Percentiles rank a stretch among this genome's conserved stretches.
phyloP scores from a whole-genome alignment of 164 flowering plant species.

The Tetrastigma voinierianum region DNA sequence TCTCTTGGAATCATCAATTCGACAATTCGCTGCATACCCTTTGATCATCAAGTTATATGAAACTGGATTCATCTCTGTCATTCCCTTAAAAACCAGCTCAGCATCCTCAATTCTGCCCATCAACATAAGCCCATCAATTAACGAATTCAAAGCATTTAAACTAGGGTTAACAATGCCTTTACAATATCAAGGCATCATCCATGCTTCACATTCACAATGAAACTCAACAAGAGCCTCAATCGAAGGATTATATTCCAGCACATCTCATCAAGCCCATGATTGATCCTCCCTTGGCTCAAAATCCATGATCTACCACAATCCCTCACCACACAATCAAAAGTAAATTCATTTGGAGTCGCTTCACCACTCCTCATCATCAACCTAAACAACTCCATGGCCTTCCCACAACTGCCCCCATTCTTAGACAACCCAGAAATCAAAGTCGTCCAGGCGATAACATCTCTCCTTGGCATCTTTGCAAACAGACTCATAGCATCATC shows the following conservation, averaged over 20 bases:
- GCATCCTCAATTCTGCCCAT: constrained; percentile 54
- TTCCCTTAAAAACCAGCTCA: constrained; percentile 33
- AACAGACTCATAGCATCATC: constrained; percentile 47
- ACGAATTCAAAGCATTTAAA: constrained; percentile 43
- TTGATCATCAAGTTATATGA: constrained; percentile 69
- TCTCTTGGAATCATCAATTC: constrained; percentile 41
- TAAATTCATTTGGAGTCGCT: constrained; percentile 59
- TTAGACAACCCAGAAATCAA: constrained; percentile 60
- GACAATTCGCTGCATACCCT: constrained; percentile 54
- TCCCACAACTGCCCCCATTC: constrained; percentile 40
- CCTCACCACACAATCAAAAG: constrained; percentile 60
- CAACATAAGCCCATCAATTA: constrained; percentile 43
- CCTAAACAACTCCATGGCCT: constrained; percentile 51
- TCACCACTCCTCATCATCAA: constrained; percentile 51
- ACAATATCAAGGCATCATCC: constrained; percentile 48
- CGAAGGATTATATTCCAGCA: constrained; percentile 47
- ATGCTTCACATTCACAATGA: constrained; percentile 49
- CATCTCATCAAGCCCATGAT: constrained; percentile 51
- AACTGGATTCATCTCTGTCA: constrained; percentile 30
- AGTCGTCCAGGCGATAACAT: constrained; percentile 57
- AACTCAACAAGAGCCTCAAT: constrained; percentile 54
- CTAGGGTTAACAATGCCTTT: constrained; percentile 24
- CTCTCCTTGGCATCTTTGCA: constrained; percentile 39
- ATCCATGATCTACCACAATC: constrained; percentile 41
- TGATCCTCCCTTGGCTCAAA: constrained; percentile 35